phyloP scores from a whole-genome alignment of 148 eudicot species.

The Polygonum maritimum region DNA sequence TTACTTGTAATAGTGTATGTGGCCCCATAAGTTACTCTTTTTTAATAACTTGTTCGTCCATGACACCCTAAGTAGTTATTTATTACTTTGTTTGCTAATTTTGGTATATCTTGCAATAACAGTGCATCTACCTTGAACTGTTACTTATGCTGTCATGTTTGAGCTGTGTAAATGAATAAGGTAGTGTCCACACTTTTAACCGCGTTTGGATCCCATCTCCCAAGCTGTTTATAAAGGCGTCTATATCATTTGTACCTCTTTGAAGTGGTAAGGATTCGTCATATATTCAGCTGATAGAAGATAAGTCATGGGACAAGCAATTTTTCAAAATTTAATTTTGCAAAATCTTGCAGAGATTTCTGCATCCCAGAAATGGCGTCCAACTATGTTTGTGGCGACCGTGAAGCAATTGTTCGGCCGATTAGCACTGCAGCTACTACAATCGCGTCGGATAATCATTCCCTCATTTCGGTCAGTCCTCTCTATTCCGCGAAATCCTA shows the following conservation, averaged over 20 bases:
- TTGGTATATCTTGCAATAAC: no score
- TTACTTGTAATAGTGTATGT: no score
- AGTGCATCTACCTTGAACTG: no score
- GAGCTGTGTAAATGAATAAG: background rate
- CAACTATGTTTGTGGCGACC: background rate
- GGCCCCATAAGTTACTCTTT: no score
- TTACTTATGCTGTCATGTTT: no score
- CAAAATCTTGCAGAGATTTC: background rate
- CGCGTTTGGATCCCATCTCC: background rate
- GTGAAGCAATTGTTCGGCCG: conserved; percentile 6
- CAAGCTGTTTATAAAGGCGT: background rate
- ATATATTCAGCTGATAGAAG: conserved; percentile 12
- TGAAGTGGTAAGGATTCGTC: background rate
- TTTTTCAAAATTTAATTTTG: background rate
- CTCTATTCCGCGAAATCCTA: background rate
- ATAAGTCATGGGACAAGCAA: conserved; percentile 41
- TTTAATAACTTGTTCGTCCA: no score
- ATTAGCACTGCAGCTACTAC: conserved; percentile 20
- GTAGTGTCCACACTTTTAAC: background rate
- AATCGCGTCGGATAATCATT: conserved; percentile 38
- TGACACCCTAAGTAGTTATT: no score
- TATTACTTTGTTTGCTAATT: no score
- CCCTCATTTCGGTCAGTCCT: conserved; percentile 41
- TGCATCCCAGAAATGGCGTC: conserved; percentile 6
- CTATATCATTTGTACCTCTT: background rate